phyloP scores from a whole-genome alignment of 2,329 filamentous ascomycete genomes.

The Verticillium zaregamsianum region DNA sequence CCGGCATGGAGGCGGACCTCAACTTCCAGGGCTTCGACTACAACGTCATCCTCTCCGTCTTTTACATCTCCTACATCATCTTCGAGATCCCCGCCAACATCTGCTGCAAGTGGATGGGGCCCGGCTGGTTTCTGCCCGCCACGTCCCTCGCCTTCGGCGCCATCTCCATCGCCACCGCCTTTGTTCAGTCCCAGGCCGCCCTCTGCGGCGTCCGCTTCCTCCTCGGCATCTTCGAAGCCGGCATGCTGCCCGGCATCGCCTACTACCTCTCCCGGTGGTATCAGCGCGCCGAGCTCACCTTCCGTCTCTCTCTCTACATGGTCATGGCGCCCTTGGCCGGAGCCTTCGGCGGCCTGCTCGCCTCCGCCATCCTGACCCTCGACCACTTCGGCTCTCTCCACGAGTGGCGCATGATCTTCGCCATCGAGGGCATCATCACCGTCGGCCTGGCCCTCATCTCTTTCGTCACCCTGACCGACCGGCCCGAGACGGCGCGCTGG shows the following conservation, averaged over 20 bases:
- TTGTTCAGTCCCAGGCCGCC: slow-evolving; percentile 49
- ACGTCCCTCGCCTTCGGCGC: slow-evolving; percentile 61
- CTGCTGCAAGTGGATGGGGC: slow-evolving; percentile 65
- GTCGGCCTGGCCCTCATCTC: slow-evolving; percentile 43
- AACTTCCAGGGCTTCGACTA: slow-evolving; percentile 60
- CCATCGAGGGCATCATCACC: slow-evolving; percentile 61
- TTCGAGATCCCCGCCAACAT: slow-evolving; percentile 69
- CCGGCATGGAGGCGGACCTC: slow-evolving; percentile 61
- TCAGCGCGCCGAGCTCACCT: slow-evolving; percentile 62
- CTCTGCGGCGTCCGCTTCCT: slow-evolving; percentile 62
- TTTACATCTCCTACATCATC: slow-evolving; percentile 70
- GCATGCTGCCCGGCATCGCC: slow-evolving; percentile 69
- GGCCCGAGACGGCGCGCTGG: slow-evolving; percentile 65
- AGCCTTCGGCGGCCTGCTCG: slow-evolving; percentile 66
- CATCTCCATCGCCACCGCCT: slow-evolving; percentile 61
- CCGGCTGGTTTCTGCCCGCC: slow-evolving; percentile 65
- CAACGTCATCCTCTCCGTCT: slow-evolving; percentile 62
- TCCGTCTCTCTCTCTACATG: slow-evolving; percentile 64
- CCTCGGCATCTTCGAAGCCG: slow-evolving; percentile 66
- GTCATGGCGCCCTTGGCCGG: slow-evolving; percentile 68
- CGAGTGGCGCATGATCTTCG: slow-evolving; percentile 66
- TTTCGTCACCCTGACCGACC: slow-evolving; percentile 63
- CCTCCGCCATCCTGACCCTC: slow-evolving; percentile 59
- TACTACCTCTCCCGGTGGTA: slow-evolving; percentile 74
- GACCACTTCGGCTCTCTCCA: slow-evolving; percentile 51